phyloP scores from a whole-genome alignment of 345 rosid species.

The Lumnitzera littorea region DNA sequence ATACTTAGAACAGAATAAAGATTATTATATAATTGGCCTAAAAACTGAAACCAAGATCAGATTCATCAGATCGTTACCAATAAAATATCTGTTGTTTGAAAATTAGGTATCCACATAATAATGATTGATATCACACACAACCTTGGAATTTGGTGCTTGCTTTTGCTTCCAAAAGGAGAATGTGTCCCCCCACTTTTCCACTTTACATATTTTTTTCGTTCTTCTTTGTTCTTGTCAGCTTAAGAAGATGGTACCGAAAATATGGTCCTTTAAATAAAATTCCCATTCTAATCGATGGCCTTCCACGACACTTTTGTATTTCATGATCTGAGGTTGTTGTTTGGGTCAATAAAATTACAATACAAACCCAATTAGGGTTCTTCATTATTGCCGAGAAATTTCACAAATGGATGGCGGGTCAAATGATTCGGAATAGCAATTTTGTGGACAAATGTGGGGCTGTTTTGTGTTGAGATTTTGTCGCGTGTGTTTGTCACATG shows the following conservation, averaged over 20 bases:
- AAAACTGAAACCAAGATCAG: too few species aligned
- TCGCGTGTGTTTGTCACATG: too few species aligned
- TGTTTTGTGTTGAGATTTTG: too few species aligned
- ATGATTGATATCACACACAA: neutral
- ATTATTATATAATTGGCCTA: too few species aligned
- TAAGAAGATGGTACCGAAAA: too few species aligned
- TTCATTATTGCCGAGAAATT: neutral
- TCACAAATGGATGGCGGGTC: constrained; percentile 19
- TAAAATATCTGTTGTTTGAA: constrained; percentile 12
- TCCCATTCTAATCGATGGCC: too few species aligned
- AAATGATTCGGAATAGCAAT: constrained; percentile 6
- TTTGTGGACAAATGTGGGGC: neutral
- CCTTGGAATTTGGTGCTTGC: neutral
- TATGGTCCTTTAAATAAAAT: too few species aligned
- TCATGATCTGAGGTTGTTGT: neutral
- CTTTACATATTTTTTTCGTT: neutral
- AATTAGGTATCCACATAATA: constrained; percentile 9
- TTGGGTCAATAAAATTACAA: constrained; percentile 7
- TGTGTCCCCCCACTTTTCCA: constrained; percentile 3
- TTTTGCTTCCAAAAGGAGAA: constrained; percentile 1
- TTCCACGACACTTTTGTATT: too few species aligned
- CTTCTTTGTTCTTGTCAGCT: too few species aligned
- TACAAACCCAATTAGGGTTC: constrained; percentile 4
- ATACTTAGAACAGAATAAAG: too few species aligned
- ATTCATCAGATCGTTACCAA: too few species aligned